Evolutionary conservation across 805 yeast species (phyloP).

Genomic region (Nakazawaea populi): DNA sequence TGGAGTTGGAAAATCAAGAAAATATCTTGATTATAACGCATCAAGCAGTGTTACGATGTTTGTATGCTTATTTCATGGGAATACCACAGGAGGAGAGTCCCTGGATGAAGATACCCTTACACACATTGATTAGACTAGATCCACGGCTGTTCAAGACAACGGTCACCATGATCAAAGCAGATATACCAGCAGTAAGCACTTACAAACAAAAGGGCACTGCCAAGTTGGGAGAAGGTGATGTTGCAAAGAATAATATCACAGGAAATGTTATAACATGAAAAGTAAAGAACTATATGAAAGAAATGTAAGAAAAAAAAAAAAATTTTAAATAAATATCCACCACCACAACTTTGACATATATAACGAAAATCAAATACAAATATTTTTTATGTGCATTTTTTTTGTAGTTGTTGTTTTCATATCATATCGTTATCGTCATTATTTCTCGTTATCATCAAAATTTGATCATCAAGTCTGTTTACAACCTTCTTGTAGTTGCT

Average conservation of each 20-base stretch:
- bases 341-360: no score
- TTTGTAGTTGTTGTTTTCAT: no score
- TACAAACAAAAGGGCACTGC: slow-evolving; percentile 92
- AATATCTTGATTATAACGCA: slow-evolving; percentile 94
- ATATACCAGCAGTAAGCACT: slow-evolving; percentile 96
- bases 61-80: slow-evolving; percentile 97
- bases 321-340: no score
- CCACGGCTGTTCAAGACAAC: slow-evolving; percentile 91
- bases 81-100: slow-evolving; percentile 97
- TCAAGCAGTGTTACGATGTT: slow-evolving; percentile 94
- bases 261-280: slow-evolving; percentile 41
- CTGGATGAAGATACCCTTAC: slow-evolving; percentile 98
- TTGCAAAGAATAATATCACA: slow-evolving; percentile 32
- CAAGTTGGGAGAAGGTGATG: slow-evolving; percentile 46
- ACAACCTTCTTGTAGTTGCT: slow-evolving; percentile 53
- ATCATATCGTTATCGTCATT: no score
- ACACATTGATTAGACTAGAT: slow-evolving; percentile 87
- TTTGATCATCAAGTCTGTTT: slow-evolving; percentile 26
- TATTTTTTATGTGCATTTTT: no score
- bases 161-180: slow-evolving; percentile 87
- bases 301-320: background rate
- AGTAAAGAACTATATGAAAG: no score
- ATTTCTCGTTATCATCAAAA: no score
- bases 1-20: slow-evolving; percentile 97
- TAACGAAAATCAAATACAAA: no score